These are phyloP conservation scores for Porpolomopsis calyptriformis DNA, from an alignment of 768 basidiomycete genomes.

Conservation along the genomic window DNA sequence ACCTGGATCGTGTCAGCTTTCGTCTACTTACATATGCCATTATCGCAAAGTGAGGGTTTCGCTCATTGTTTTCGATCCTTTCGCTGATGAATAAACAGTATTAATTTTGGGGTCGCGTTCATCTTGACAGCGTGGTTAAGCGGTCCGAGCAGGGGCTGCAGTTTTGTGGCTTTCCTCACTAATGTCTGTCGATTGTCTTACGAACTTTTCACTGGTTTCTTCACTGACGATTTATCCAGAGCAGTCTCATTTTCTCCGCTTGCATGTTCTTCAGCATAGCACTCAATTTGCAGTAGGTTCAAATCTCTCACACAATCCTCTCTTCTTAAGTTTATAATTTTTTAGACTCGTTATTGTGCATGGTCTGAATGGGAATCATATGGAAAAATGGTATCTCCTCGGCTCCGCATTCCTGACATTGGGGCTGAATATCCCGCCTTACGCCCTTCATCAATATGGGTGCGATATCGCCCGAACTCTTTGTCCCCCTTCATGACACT, in stretches of 20 bases:
- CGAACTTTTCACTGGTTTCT: too few species aligned
- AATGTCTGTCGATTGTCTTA: conserved; percentile 12
- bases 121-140: conserved; percentile 10
- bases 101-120: conserved; percentile 16
- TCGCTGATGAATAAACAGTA: conserved; percentile 8
- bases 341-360: conserved; percentile 18
- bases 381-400: conserved; percentile 21
- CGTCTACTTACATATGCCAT: conserved; percentile 14
- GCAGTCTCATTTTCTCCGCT: conserved; percentile 15
- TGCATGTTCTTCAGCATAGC: conserved; percentile 19
- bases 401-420: conserved; percentile 11
- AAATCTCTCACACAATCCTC: background rate
- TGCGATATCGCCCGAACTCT: background rate
- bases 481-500: background rate
- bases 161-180: conserved; percentile 14
- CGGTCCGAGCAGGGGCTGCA: conserved; percentile 8
- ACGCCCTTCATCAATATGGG: conserved; percentile 18
- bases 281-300: conserved; percentile 17
- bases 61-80: conserved; percentile 4
- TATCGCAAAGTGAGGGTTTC: conserved; percentile 13
- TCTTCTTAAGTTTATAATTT: background rate
- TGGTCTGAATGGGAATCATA: conserved; percentile 15
- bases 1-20: conserved; percentile 17
- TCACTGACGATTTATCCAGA: conserved; percentile 5
- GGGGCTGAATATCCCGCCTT: conserved; percentile 13